phyloP scores from a whole-genome alignment of 306 rosid species.

The Trichosanthes truncata region DNA sequence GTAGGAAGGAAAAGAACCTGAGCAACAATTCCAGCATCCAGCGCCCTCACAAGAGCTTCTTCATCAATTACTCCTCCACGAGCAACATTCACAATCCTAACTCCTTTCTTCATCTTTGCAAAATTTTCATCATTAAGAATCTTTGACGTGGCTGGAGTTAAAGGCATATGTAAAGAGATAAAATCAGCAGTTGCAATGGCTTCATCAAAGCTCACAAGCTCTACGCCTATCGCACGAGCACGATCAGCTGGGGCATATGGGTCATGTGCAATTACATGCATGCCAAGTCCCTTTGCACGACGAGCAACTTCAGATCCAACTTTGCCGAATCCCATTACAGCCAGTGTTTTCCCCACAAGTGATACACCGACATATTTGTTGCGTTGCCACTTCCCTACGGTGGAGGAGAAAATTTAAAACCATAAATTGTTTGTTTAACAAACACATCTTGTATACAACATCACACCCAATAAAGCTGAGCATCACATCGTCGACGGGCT shows the following conservation, averaged over 20 bases:
- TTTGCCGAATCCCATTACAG: constrained; percentile 95
- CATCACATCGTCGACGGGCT: neutral
- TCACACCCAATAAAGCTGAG: neutral
- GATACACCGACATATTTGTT: constrained; percentile 95
- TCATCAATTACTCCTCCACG: constrained; percentile 98
- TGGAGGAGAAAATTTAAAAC: neutral
- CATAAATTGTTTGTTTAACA: neutral
- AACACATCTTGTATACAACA: neutral
- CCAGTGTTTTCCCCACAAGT: constrained; percentile 91
- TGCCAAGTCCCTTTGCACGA: constrained; percentile 96
- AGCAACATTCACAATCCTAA: constrained; percentile 88
- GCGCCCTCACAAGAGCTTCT: constrained; percentile 85
- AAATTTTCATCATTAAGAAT: constrained; percentile 84
- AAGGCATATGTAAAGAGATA: constrained; percentile 97
- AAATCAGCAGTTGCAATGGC: constrained; percentile 83
- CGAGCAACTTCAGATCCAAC: constrained; percentile 98
- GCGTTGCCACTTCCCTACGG: constrained; percentile 84
- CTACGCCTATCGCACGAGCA: constrained; percentile 94
- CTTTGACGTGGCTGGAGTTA: constrained; percentile 76
- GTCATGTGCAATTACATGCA: constrained; percentile 92
- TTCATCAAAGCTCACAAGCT: constrained; percentile 87
- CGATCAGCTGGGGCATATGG: constrained; percentile 97
- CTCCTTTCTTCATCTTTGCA: constrained; percentile 94
- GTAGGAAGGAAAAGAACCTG: constrained; percentile 41
- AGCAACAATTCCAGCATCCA: constrained; percentile 85